Evolutionary conservation across 2,329 filamentous ascomycete species (phyloP), one percentile per base, ranked within the genome.

Genomic region (Nothophaeocryptopus gaeumannii): DNA sequence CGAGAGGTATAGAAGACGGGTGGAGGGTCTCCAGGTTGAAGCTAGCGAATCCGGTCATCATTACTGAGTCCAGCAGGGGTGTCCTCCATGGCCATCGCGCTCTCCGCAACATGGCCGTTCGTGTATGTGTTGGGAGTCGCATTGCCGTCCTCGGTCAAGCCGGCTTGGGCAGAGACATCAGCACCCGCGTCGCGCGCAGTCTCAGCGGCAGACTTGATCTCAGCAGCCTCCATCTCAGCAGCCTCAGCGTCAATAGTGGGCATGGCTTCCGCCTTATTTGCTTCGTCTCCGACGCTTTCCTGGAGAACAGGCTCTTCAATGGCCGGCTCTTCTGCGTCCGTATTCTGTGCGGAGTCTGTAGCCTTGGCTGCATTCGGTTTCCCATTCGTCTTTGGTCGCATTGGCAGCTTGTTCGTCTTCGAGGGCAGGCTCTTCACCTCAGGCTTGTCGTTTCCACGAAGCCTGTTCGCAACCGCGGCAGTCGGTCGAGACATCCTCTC

Each of bases 401-500:
- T 42, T 12, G 50, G 50, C 30, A 53, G 41, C 29, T 49, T 53
- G 40, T 33, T 42, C 49, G 47, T 20, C 37, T 62, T 59, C 43
- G 40, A 46, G 26, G 70, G 69, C 29, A 71, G 69, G 51, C 67
- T 67, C 64, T 67, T 66, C 14, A 65, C 64, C 9, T 68, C 66
- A 2, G 65, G 66, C 70, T 87, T 89, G 3, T 88, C 85, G 2
- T 80, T 78, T 70, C 88, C 89, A 55, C 77, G 83, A 8, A 79
- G 78, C 70, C 88, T 89, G 55, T 77, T 83, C 8, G 84, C 78
- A 5, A 84, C 88, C 39, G 81, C 75, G 38, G 85, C 80, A 0
- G 87, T 91, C 2, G 87, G 87, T 35, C 86, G 77, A 82, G 85
- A 90, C 86, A 91, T 89, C 45, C 87, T 81, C n/a, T 85, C 86